Evolutionary conservation across 192 early-diverging fungal genomes (phyloP).

Genomic region (Coemansia nantahalensis): DNA sequence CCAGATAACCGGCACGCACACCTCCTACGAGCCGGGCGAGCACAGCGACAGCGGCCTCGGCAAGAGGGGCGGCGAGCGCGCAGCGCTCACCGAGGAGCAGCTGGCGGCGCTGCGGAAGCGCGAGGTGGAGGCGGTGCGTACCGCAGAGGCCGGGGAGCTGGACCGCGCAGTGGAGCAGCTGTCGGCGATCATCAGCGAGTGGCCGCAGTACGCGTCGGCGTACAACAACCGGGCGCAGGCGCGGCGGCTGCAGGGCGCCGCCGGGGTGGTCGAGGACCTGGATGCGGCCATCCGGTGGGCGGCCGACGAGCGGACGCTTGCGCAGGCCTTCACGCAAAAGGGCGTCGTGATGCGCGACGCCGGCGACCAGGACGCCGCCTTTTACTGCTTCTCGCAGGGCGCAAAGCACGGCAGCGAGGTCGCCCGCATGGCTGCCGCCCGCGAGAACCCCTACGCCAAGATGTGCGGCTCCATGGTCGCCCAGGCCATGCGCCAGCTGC

Average conservation of each 20-base stretch:
- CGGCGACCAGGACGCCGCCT: slow-evolving; percentile 53
- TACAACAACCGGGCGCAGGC: slow-evolving; percentile 64
- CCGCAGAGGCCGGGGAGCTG: slow-evolving; percentile 47
- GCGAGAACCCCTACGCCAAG: slow-evolving; percentile 72
- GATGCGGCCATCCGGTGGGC: slow-evolving; percentile 58
- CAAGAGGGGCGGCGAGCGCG: slow-evolving; percentile 1
- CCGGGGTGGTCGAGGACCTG: slow-evolving; percentile 53
- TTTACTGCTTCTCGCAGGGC: slow-evolving; percentile 58
- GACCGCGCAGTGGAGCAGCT: slow-evolving; percentile 34
- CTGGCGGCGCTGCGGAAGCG: slow-evolving; percentile 8
- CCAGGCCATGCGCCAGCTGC: slow-evolving; percentile 56
- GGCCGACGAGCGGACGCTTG: slow-evolving; percentile 23
- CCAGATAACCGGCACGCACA: slow-evolving; percentile 32
- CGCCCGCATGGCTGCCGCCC: slow-evolving; percentile 53
- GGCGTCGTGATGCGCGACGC: slow-evolving; percentile 50
- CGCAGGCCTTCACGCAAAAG: slow-evolving; percentile 65
- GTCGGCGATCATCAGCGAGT: slow-evolving; percentile 35
- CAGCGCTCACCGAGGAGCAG: slow-evolving; percentile 3
- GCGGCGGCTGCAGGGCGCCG: slow-evolving; percentile 39
- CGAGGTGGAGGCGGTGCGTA: slow-evolving; percentile 23
- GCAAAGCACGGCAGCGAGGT: slow-evolving; percentile 63
- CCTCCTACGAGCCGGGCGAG: slow-evolving; percentile 8
- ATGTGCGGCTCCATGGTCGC: slow-evolving; percentile 61
- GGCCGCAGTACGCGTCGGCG: slow-evolving; percentile 58
- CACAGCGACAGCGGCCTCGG: neutral